These are phyloP conservation scores for Epicoccum sorghinum DNA, from an alignment of 2,329 filamentous ascomycete genomes.

Conservation along the genomic window DNA sequence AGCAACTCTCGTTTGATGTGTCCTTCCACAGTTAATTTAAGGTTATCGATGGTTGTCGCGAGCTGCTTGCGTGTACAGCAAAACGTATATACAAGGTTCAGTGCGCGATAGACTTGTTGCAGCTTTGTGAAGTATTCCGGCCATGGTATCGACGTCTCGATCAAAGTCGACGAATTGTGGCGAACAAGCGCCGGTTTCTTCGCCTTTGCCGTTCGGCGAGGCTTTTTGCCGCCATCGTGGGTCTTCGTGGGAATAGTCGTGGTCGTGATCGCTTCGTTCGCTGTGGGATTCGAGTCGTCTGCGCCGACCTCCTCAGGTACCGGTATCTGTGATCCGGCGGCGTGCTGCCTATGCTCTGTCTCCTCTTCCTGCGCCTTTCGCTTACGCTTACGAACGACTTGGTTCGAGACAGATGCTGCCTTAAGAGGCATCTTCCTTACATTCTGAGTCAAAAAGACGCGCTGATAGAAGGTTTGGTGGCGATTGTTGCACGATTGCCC, in stretches of 20 bases:
- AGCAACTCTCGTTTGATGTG: conserved; percentile 75
- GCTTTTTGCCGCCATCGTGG: conserved; percentile 62
- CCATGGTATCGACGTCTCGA: conserved; percentile 69
- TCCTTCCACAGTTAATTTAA: conserved; percentile 81
- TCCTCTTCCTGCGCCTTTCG: conserved; percentile 30
- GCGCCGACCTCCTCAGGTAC: background rate
- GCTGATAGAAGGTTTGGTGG: conserved; percentile 1
- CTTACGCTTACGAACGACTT: conserved; percentile 55
- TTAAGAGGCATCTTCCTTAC: conserved; percentile 37
- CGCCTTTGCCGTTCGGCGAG: conserved; percentile 52
- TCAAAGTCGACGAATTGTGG: conserved; percentile 55
- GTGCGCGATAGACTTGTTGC: conserved; percentile 77
- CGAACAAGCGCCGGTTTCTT: conserved; percentile 49
- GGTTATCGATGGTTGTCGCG: conserved; percentile 87
- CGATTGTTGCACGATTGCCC: background rate
- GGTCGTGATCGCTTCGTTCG: conserved; percentile 38
- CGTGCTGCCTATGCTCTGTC: conserved; percentile 24
- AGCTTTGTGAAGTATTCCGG: conserved; percentile 75
- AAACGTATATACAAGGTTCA: conserved; percentile 95
- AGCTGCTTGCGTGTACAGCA: conserved; percentile 92
- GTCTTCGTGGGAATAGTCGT: conserved; percentile 61
- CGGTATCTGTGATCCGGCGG: conserved; percentile 10
- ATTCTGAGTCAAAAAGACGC: background rate
- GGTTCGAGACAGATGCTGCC: conserved; percentile 53
- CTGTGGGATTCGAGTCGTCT: conserved; percentile 15